Conservation (phyloP, 768 basidiomycete species). For the Dioszegia hungarica region DNA sequence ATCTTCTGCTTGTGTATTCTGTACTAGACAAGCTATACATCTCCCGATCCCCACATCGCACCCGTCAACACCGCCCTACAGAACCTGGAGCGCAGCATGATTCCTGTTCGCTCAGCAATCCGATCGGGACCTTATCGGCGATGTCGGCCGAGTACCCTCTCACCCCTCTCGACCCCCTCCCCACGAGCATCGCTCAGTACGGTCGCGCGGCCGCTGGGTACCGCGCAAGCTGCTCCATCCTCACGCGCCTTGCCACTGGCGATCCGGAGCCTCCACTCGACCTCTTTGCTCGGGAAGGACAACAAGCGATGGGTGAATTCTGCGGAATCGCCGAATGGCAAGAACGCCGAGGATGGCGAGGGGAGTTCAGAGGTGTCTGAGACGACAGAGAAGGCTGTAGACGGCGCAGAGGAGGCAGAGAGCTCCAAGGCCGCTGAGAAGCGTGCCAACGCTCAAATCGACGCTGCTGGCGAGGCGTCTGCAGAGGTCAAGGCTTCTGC, state of each 20-base stretch:
- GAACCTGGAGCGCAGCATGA: too few species aligned
- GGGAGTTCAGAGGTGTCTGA: slow-evolving; percentile 8
- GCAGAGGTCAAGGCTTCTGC: slow-evolving; percentile 3
- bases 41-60: neutral
- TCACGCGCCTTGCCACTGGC: neutral
- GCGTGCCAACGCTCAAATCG: neutral
- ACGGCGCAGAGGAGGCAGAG: neutral
- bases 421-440: neutral
- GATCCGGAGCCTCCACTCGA: slow-evolving; percentile 18
- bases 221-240: neutral
- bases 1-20: neutral
- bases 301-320: slow-evolving; percentile 34
- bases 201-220: neutral
- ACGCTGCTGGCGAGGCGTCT: slow-evolving; percentile 3
- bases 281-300: slow-evolving; percentile 17
- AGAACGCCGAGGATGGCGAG: slow-evolving; percentile 8
- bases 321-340: slow-evolving; percentile 10
- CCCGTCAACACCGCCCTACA: neutral
- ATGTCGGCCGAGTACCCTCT: slow-evolving; percentile 31
- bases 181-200: neutral
- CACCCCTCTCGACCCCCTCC: slow-evolving; percentile 12
- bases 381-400: slow-evolving; percentile 16
- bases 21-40: neutral
- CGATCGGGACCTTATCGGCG: slow-evolving; percentile 23
- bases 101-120: slow-evolving; percentile 25